Evolutionary conservation across 169 alveolate genomes (phyloP).

Genomic region (Cryptosporidium felis): DNA sequence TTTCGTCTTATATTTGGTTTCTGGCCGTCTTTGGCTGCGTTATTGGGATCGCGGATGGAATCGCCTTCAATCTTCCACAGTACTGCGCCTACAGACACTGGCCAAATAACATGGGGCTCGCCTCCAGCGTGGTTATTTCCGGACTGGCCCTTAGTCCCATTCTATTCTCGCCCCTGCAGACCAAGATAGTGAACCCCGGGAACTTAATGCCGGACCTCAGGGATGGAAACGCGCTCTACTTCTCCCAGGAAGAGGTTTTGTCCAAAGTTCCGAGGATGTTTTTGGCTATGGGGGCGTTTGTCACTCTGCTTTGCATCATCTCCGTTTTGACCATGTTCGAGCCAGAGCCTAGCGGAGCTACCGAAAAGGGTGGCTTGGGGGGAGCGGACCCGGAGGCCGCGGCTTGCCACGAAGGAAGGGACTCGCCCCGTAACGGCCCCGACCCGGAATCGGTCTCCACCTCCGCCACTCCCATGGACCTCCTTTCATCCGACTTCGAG

Average conservation of each 20-base stretch:
- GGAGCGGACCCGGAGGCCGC: too few relatives aligned
- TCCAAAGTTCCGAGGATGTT: conserved; percentile 47
- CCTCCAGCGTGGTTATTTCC: conserved; percentile 44
- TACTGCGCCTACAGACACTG: conserved; percentile 41
- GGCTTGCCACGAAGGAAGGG: too few relatives aligned
- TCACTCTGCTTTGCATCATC: neutral
- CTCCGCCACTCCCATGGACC: neutral
- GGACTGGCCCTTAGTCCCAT: conserved; percentile 65
- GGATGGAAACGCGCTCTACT: conserved; percentile 31
- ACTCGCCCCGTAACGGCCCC: neutral
- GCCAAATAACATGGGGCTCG: conserved; percentile 47
- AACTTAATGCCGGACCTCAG: conserved; percentile 13
- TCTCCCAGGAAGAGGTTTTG: conserved; percentile 26
- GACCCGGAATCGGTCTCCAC: neutral
- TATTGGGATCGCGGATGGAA: conserved; percentile 62
- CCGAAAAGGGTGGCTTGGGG: too few relatives aligned
- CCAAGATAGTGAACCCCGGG: conserved; percentile 25
- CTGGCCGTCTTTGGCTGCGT: conserved; percentile 34
- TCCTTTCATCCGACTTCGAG: too few relatives aligned
- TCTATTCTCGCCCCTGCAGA: conserved; percentile 53
- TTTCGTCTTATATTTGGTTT: conserved; percentile 39
- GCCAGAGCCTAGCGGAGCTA: too few relatives aligned
- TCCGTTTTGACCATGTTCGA: conserved; percentile 21
- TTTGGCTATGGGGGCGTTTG: conserved; percentile 30
- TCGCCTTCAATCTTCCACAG: conserved; percentile 56